Base-by-base conservation (phyloP, 164 flowering plant genomes). In the Berberis thunbergii region DNA sequence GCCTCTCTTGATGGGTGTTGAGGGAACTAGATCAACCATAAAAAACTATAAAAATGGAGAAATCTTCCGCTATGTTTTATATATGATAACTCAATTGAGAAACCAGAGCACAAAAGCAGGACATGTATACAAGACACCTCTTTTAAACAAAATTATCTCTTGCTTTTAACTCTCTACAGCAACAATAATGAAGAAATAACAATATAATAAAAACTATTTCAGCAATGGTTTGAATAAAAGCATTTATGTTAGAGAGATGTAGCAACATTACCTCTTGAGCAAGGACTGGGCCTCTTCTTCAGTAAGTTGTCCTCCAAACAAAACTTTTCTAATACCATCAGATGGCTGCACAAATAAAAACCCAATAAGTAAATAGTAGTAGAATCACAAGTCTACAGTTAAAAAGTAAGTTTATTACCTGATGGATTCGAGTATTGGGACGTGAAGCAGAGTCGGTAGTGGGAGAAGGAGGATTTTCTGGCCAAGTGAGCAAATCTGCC, bases 401-500 rank as follows among this genome's bases (percentile, higher is more conserved):
- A 49, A 42, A 57, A 41, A 42, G 52, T 43, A 62, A 74, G 50
- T 43, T 4, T 41, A 49, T 43, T 10, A 89, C 89, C 86, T 86
- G 88, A 64, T 82, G 86, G 38, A 83, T 65, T 45, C 95, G 89
- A 45, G 64, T 56, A 26, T 26, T 26, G 44, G 87, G 66, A 49
- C 74, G 62, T 64, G 75, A 63, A 88, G 75, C 97, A 92, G 90
- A 6, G 81, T 77, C 41, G n/a, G 26, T 26, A 26, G 26, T 26
- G 26, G 26, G 26, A 26, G 26, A 26, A 26, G 45, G 66, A 87
- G 90, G 69, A 88, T 88, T 86, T 89, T 96, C 98, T n/a, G 95
- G 73, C 98, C 98, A 93, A 2, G 80, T 73, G 69, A 93, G 89
- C 69, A 93, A 94, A 89, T 89, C 98, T 73, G 98, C 87, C 7